These are phyloP conservation scores for Acacia pycnantha DNA, from an alignment of 331 rosid genomes.

Conservation along the genomic window DNA sequence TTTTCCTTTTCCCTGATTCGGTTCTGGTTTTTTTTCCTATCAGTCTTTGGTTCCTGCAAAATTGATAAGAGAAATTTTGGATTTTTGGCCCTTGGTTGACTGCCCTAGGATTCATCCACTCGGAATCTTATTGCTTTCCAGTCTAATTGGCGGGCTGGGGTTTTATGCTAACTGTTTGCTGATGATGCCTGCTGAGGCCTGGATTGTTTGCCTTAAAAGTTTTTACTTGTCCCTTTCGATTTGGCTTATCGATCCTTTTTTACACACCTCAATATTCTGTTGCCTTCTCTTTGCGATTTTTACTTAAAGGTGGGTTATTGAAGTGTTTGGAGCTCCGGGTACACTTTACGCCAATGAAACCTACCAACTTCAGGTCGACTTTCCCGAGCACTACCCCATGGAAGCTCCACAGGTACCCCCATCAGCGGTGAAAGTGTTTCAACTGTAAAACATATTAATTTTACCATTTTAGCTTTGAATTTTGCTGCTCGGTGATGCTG, in stretches of 20 bases:
- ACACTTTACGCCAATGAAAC: slow-evolving; percentile 89
- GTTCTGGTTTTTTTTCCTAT: neutral
- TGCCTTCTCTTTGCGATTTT: slow-evolving; percentile 13
- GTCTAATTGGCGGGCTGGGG: neutral
- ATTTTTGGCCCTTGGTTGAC: neutral
- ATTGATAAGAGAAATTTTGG: neutral
- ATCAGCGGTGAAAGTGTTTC: neutral
- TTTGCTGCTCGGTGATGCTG: slow-evolving; percentile 13
- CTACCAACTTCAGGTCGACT: slow-evolving; percentile 98
- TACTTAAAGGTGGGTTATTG: slow-evolving; percentile 91
- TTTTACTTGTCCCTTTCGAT: neutral
- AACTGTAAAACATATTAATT: neutral
- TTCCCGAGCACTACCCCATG: slow-evolving; percentile 99
- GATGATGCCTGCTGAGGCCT: neutral
- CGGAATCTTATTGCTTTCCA: neutral
- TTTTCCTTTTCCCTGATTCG: neutral
- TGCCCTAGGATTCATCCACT: neutral
- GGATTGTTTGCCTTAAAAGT: neutral
- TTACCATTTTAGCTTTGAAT: neutral
- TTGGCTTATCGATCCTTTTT: neutral
- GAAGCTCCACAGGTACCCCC: slow-evolving; percentile 96
- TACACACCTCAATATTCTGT: slow-evolving; percentile 1
- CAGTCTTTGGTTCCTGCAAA: neutral
- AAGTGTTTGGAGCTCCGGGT: slow-evolving; percentile 95
- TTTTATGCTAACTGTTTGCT: neutral